phyloP scores from a whole-genome alignment of 2,329 filamentous ascomycete genomes.

The Fusarium papillatum region DNA sequence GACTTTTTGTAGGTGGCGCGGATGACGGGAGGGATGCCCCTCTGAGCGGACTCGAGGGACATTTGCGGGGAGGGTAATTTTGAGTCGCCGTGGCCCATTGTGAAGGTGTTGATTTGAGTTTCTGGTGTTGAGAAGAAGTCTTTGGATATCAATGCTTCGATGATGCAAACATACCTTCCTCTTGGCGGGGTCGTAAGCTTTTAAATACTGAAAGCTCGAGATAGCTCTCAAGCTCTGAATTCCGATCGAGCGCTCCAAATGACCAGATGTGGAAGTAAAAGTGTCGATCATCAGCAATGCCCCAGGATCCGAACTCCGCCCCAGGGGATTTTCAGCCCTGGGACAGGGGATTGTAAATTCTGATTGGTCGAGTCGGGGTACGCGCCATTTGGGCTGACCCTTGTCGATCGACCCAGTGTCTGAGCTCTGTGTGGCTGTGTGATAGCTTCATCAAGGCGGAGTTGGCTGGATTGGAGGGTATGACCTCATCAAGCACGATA shows the following conservation, averaged over 20 bases:
- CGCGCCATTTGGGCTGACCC: background rate
- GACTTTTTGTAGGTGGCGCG: constrained; percentile 18
- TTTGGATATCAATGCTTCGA: background rate
- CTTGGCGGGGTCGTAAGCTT: background rate
- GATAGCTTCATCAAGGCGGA: background rate
- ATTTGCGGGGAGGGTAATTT: background rate
- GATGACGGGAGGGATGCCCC: constrained; percentile 8
- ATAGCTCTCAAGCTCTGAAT: background rate
- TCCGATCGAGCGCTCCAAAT: background rate
- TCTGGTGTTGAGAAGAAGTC: background rate
- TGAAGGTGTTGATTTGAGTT: background rate
- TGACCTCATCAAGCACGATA: background rate
- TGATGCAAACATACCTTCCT: background rate
- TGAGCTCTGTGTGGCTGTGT: background rate
- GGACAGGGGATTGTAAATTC: background rate
- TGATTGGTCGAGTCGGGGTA: background rate
- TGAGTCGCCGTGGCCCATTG: constrained; percentile 17
- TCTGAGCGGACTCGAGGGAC: background rate
- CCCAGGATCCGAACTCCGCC: background rate
- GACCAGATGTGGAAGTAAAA: background rate
- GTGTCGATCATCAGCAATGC: background rate
- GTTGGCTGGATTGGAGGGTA: background rate
- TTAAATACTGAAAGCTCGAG: background rate
- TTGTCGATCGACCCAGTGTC: background rate
- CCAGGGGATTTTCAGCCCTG: background rate